Base-by-base conservation (phyloP, 148 eudicot species). In the Pouteria glomerata region DNA sequence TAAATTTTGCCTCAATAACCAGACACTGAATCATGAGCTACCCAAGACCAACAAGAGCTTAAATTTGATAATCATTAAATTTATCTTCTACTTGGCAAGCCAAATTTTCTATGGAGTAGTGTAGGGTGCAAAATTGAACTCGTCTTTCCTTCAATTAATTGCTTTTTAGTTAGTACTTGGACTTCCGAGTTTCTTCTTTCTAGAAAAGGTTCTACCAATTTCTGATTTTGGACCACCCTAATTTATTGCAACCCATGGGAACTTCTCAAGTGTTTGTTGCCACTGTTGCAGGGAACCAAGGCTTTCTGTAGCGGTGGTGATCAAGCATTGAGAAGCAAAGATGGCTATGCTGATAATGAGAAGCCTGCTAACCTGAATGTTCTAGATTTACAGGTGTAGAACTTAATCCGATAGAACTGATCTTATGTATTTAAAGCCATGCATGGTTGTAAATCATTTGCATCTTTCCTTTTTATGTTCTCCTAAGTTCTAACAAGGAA, bases 271-370 rank as follows among this genome's bases (percentile, higher is more conserved):
- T 48, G 18, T 30, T 1, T 66, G 29, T 66, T 30, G 18, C 16
- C 18, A n/a, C 24, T 57, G 53, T 26, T 80, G 81, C 81, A 95
- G 98, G 98, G 98, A 35, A 85, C 90, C 12, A 77, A 91, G 72
- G 97, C 97, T n/a, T 95, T 95, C 58, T 95, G 97, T 77, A 95
- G 98, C 70, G 98, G 98, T 61, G 98, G 98, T 16, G 98, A 95
- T 78, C 97, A 91, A 76, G 83, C 89, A 65, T 62, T 89, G 68
- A 89, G 97, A 80, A 73, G 83, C 72, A 87, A 86, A 66, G 93
- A 95, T 60, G 98, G 97, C 35, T 92, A 92, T 80, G 87, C 80
- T 72, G 97, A 89, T 78, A 76, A 74, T 62, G 90, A 90, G 35
- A 80, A 79, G 64, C 68, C 88, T 72, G 97, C 97, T 11, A 89